Base-by-base conservation (phyloP, 1,284 basidiomycete species). In the Pyrrhoderma lamaoense region DNA sequence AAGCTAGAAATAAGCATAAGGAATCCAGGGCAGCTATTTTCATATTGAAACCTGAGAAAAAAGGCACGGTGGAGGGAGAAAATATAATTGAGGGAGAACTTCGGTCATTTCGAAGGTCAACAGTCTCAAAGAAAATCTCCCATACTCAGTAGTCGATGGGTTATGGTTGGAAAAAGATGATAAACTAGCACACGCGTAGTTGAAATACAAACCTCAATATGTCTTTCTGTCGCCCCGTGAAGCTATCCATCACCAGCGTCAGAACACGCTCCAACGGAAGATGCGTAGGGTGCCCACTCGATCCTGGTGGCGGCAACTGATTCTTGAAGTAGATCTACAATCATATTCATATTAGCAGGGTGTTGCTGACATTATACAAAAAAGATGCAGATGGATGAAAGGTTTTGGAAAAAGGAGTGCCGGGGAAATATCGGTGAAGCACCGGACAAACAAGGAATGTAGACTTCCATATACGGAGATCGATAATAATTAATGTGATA, bases 261-360 rank as follows among this genome's bases (percentile, higher is more conserved):
- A 95, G 72, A 2, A 96, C 92, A 22, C 81, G 83, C 19, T 75
- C 67, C 56, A 97, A 73, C 13, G 92, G 86, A 43, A 96, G 72
- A 69, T 93, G 89, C 36, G 75, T 72, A 42, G 91, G 89, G 64
- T 90, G 84, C 23, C 51, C 51, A 47, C 79, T 69, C 42, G 76
- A 76, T 43, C 83, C 83, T 49, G 72, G 75, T 57, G 78, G 78
- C 58, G 82, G 74, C 56, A 67, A 73, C 69, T 95, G 93, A 68
- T 97, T 97, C 79, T 90, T 92, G 75, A 93, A 94, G 77, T 95
- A 94, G 63, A 96, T 91, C 93, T 96, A 40, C 5, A 40, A n/a
- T 18, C 62, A 37, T 46, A 13, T 25, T 22, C 25, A 8, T 22
- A 1, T n/a, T 19, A 46, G 13, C 11, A 7, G 21, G n/a, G 27